Evolutionary conservation across 2,329 filamentous ascomycete species (phyloP).

Genomic region (Claviceps sp.): DNA sequence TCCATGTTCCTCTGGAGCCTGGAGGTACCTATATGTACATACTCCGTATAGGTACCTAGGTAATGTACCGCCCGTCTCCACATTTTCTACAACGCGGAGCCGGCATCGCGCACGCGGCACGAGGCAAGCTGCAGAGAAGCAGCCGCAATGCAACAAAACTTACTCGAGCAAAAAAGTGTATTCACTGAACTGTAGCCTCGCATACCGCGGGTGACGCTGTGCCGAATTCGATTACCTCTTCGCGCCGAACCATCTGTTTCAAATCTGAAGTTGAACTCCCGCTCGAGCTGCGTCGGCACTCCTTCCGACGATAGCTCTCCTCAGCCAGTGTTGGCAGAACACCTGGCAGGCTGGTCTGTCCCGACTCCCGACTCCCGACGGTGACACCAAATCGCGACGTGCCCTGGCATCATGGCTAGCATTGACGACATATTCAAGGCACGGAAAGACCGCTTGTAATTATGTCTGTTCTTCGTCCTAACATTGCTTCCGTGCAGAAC

Average conservation of each 20-base stretch:
- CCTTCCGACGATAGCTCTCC: neutral
- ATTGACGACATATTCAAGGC: slow-evolving; percentile 48
- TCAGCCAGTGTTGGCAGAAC: neutral
- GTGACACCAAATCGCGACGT: neutral
- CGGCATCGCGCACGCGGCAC: neutral
- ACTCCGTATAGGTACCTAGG: too few relatives aligned
- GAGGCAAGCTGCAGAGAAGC: too few relatives aligned
- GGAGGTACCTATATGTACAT: too few relatives aligned
- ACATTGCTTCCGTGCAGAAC: slow-evolving; percentile 15
- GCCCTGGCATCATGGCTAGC: slow-evolving; percentile 31
- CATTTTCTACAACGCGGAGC: neutral
- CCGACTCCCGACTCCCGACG: too few relatives aligned
- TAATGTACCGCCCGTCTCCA: neutral
- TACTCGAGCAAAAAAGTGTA: too few relatives aligned
- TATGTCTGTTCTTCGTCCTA: neutral
- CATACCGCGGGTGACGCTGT: neutral
- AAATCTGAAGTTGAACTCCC: neutral
- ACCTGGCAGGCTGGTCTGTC: neutral
- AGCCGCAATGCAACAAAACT: too few relatives aligned
- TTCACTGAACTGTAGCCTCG: neutral
- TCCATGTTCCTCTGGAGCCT: too few relatives aligned
- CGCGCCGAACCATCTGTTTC: neutral
- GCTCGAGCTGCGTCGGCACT: neutral
- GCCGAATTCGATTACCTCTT: neutral
- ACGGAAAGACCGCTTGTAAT: neutral